Base-by-base conservation (phyloP, 768 basidiomycete species). In the Termitomyces sp. region DNA sequence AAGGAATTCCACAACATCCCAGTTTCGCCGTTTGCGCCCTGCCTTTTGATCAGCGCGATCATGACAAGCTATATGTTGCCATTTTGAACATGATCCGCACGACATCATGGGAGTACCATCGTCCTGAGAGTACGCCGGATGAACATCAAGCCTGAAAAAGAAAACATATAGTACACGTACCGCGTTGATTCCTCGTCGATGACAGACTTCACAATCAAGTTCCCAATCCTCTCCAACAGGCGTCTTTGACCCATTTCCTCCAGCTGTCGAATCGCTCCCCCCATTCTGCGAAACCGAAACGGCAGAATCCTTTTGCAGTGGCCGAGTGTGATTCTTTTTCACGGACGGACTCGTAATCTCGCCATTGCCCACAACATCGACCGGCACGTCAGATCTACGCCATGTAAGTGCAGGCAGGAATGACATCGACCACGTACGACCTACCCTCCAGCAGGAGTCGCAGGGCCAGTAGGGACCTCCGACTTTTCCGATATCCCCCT, bases 51-150 rank as follows among this genome's bases (percentile, higher is more conserved):
- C 94, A 29, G 78, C 82, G 48, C 71, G 73, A 65, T 96, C 90
- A 65, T 95, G 92, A 65, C 94, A 97, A 22, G 75, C 67, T 34
- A 91, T 91, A 64, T 97, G 94, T 64, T 96, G 94, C 94, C 94
- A 97, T 69, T 85, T 85, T 14, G 79, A 80, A 70, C 94, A 97
- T 27, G 72, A 67, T 22, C 89, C 34, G 34, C 47, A 97, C 37
- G 84, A 92, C 67, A 93, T 82, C 73, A 96, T 79, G 3, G 89
- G 85, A 12, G 77, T 74, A 12, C 86, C 88, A 59, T 92, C 92
- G 59, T 94, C 90, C 93, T 94, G 39, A 36, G 41, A 56, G 13
- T 7, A 31, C 29, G 42, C 53, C 29, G 4, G 6, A 29, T 29
- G 29, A 29, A 6, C 3, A 29, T 29, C 6, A 3, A 29, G 6